These are phyloP conservation scores for Haplographium delicatum DNA, from an alignment of 495 filamentous ascomycete species.

Conservation along the genomic window DNA sequence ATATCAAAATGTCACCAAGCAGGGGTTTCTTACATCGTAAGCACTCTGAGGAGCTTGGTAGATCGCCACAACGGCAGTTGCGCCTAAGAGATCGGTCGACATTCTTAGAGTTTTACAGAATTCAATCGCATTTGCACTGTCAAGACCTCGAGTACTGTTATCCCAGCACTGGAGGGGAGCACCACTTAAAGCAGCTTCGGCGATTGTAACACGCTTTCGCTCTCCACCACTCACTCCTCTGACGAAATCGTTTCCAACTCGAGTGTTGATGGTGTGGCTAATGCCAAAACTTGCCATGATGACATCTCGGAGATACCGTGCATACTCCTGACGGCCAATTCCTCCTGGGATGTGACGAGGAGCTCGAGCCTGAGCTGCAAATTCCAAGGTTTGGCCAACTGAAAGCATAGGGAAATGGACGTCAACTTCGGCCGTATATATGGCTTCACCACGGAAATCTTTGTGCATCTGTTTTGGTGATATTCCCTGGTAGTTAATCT, in stretches of 20 bases:
- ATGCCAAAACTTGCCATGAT: constrained; percentile 77
- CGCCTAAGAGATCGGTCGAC: constrained; percentile 42
- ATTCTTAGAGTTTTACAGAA: constrained; percentile 40
- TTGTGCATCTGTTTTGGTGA: constrained; percentile 38
- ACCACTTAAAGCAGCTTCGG: constrained; percentile 59
- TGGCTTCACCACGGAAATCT: constrained; percentile 57
- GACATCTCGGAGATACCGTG: constrained; percentile 61
- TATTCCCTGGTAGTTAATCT: constrained; percentile 70
- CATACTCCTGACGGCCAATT: constrained; percentile 55
- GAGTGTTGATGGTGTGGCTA: constrained; percentile 67
- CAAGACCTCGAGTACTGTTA: constrained; percentile 47
- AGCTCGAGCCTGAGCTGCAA: constrained; percentile 63
- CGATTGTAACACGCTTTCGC: constrained; percentile 74
- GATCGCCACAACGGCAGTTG: constrained; percentile 47
- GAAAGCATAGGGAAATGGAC: constrained; percentile 74
- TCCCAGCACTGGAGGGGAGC: constrained; percentile 56
- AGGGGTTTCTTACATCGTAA: constrained; percentile 39
- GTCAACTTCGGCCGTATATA: constrained; percentile 56
- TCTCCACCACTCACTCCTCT: constrained; percentile 79
- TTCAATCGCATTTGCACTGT: constrained; percentile 41
- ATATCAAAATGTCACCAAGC: background rate
- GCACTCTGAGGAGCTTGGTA: constrained; percentile 24
- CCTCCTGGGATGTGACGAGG: constrained; percentile 52
- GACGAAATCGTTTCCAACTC: constrained; percentile 71
- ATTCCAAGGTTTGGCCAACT: constrained; percentile 69